These are phyloP conservation scores for Aspergillus sojae DNA, from an alignment of 2,329 filamentous ascomycete genomes.

Conservation along the genomic window DNA sequence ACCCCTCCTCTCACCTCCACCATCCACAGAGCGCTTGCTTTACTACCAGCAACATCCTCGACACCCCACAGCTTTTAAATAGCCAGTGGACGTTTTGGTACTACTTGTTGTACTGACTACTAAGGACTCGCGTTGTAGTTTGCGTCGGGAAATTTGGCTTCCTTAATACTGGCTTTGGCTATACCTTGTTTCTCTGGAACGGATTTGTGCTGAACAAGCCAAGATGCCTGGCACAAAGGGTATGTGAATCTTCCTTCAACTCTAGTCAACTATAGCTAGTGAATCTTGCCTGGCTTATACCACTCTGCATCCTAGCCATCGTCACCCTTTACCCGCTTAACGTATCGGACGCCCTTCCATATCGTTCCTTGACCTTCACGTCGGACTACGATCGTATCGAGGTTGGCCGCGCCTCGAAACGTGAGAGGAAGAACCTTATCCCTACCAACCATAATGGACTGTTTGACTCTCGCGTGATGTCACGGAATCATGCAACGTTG, in stretches of 20 bases:
- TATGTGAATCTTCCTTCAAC: slow-evolving; percentile 14
- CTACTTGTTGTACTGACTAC: background rate
- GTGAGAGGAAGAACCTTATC: slow-evolving; percentile 37
- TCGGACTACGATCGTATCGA: slow-evolving; percentile 29
- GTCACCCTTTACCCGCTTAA: slow-evolving; percentile 36
- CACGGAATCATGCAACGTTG: slow-evolving; percentile 48
- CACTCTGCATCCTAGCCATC: slow-evolving; percentile 28
- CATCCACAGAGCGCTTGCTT: slow-evolving; percentile 5
- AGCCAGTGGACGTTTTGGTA: background rate
- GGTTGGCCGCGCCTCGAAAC: slow-evolving; percentile 48
- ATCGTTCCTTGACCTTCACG: slow-evolving; percentile 37
- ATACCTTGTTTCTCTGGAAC: background rate
- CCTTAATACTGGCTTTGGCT: background rate
- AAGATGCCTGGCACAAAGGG: slow-evolving; percentile 30
- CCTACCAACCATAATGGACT: slow-evolving; percentile 44
- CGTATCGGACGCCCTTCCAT: slow-evolving; percentile 26
- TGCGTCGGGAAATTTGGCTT: background rate
- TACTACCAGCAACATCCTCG: background rate
- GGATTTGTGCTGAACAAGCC: background rate
- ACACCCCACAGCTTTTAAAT: background rate
- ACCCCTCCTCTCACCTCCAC: slow-evolving; percentile 3
- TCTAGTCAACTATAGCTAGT: background rate
- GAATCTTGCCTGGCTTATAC: slow-evolving; percentile 12
- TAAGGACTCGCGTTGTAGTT: background rate
- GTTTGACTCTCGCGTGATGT: slow-evolving; percentile 53